A percentile compares a stretch with the other conserved stretches of the same genome.
These are phyloP conservation scores for Wickerhamomyces canadensis DNA, from an alignment of 805 yeast species.

Conservation along the genomic window DNA sequence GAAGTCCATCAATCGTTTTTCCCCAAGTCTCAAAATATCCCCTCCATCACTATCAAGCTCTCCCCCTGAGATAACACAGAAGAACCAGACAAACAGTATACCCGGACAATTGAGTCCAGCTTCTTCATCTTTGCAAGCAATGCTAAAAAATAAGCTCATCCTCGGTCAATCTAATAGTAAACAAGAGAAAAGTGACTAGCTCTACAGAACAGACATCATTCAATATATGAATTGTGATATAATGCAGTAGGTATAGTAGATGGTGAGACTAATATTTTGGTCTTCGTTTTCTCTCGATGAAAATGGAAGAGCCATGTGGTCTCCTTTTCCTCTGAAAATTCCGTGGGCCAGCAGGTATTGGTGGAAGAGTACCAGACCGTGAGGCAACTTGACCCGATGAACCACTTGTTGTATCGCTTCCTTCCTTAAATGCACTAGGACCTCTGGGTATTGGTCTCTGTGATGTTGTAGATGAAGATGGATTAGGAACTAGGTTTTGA, in stretches of 20 bases:
- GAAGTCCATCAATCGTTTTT: too few relatives aligned
- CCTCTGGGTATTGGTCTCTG: too few relatives aligned
- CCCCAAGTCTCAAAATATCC: neutral
- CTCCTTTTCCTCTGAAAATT: neutral
- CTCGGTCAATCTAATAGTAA: slow-evolving; percentile 1
- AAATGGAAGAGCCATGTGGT: neutral
- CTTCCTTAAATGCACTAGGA: too few relatives aligned
- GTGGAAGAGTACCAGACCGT: slow-evolving; percentile 15
- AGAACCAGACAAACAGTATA: too few relatives aligned
- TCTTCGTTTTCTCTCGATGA: neutral
- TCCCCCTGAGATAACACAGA: too few relatives aligned
- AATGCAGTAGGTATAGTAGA: neutral
- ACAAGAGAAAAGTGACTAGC: slow-evolving; percentile 9
- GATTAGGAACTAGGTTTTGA: too few relatives aligned
- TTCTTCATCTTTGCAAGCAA: slow-evolving; percentile 5
- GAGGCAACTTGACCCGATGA: slow-evolving; percentile 4
- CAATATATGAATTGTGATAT: neutral
- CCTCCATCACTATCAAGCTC: neutral
- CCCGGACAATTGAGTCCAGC: neutral
- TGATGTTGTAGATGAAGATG: too few relatives aligned
- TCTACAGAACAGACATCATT: too few relatives aligned
- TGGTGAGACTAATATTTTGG: neutral
- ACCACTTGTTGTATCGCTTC: too few relatives aligned
- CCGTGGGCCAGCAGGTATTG: slow-evolving; percentile 1
- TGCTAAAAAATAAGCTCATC: slow-evolving; percentile 11